phyloP scores from a whole-genome alignment of 805 yeast genomes.

The Saccharomyces eubayanus region DNA sequence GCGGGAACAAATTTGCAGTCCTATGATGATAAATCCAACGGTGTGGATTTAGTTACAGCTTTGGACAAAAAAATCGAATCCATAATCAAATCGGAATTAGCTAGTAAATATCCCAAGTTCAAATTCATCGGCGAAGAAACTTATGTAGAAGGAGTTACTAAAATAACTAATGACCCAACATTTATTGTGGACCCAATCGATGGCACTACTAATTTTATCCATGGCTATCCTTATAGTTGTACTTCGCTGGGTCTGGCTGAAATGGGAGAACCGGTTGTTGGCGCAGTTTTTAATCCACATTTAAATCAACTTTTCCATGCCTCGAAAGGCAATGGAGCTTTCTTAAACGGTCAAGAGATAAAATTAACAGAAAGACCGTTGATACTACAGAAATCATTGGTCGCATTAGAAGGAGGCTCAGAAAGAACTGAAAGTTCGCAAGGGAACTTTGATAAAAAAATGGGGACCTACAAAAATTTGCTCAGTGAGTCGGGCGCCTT shows the following conservation, averaged over 20 bases:
- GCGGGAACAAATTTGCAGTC: slow-evolving; percentile 27
- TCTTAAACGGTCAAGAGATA: slow-evolving; percentile 37
- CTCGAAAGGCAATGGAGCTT: slow-evolving; percentile 49
- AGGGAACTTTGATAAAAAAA: slow-evolving; percentile 42
- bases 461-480: slow-evolving; percentile 40
- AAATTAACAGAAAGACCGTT: slow-evolving; percentile 30
- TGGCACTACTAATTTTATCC: slow-evolving; percentile 60
- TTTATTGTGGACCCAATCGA: slow-evolving; percentile 60
- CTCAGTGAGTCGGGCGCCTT: slow-evolving; percentile 44
- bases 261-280: slow-evolving; percentile 43
- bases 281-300: slow-evolving; percentile 59
- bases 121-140: slow-evolving; percentile 57
- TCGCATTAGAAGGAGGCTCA: slow-evolving; percentile 56
- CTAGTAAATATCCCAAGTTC: slow-evolving; percentile 37
- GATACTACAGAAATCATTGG: slow-evolving; percentile 42
- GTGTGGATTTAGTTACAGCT: slow-evolving; percentile 56
- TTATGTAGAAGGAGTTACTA: slow-evolving; percentile 41
- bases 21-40: slow-evolving; percentile 50
- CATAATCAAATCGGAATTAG: slow-evolving; percentile 25
- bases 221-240: slow-evolving; percentile 53
- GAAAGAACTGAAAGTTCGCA: slow-evolving; percentile 50
- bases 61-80: slow-evolving; percentile 50
- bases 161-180: slow-evolving; percentile 45
- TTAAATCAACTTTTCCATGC: slow-evolving; percentile 45
- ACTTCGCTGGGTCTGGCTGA: slow-evolving; percentile 52